Evolutionary conservation across 2,329 filamentous ascomycete genomes (phyloP), one percentile per base, ranked within the genome.

Genomic region (Whalleya microplaca): DNA sequence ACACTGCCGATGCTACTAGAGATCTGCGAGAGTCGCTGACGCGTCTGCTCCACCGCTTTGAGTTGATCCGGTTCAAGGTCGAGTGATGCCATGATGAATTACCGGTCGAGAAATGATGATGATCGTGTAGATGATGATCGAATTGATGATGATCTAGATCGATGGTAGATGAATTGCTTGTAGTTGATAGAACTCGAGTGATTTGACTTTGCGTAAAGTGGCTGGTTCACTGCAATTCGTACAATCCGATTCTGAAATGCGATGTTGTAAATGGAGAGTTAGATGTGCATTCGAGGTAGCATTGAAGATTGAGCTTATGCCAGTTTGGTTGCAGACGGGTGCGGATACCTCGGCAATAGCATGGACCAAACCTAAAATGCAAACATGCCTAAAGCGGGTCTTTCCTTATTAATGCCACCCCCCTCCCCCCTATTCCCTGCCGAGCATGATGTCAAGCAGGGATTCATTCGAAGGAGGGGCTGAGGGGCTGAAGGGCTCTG

Each of bases 41-140:
- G 84, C 23, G 86, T 85, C 72, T 88, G 83, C 67, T 93, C 90
- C 21, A 93, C 81, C 41, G 84, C 80, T 73, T 88, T 90, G 64
- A 86, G 76, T 72, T 88, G 85, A 19, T 87, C 84, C 23, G 78
- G 77, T 32, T 77, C 78, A 27, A 86, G 72, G 29, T 78, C 78
- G n/a, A 85, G 75, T 18, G 77, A 76, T 18, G 75, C 68, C 75
- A 76, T 75, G 47, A 47, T 56, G 10, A 20, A 19, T 32, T 45
- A 37, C 45, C 18, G 23, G 40, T 14, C 27, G 41, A 21, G 19
- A 29, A 12, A 8, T 16, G 32, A 37, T 3, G 10, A 37, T 16
- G 14, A 12, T 37, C 14, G 32, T 8, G 16, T n/a, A 12, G 19
- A 48, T 29, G 45, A n/a, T n/a, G n/a, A n/a, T n/a, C n/a, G 19